These are phyloP conservation scores for Oryza officinalis DNA, from an alignment of 176 grass and related monocot genomes.

Conservation along the genomic window DNA sequence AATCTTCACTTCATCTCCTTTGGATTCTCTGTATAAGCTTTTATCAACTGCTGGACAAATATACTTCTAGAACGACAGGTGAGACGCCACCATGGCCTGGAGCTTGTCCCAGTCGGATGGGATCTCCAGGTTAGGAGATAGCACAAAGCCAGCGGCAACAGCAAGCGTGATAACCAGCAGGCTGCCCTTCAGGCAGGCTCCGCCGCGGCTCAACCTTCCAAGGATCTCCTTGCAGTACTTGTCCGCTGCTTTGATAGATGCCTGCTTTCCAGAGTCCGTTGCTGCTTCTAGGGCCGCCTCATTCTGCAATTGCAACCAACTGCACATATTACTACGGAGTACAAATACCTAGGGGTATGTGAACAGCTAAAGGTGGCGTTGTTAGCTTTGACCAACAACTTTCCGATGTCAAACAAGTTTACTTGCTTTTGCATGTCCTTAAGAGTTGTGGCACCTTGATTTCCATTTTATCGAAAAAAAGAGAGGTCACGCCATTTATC, in stretches of 20 bases:
- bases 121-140: conserved; percentile 55
- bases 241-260: conserved; percentile 74
- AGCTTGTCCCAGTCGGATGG: conserved; percentile 58
- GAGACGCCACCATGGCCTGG: conserved; percentile 41
- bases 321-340: background rate
- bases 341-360: background rate
- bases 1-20: conserved; percentile 28
- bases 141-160: conserved; percentile 37
- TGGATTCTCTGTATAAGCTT: conserved; percentile 38
- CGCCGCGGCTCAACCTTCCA: conserved; percentile 55
- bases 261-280: conserved; percentile 47
- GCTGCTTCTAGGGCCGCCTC: conserved; percentile 53
- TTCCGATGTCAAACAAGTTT: background rate
- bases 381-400: background rate
- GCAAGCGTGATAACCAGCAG: conserved; percentile 50
- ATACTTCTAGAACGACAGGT: conserved; percentile 60
- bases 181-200: conserved; percentile 66
- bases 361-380: background rate
- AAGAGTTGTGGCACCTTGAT: background rate
- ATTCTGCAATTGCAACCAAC: conserved; percentile 55
- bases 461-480: background rate
- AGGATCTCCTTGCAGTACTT: conserved; percentile 85
- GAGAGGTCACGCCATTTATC: background rate
- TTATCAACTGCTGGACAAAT: conserved; percentile 12
- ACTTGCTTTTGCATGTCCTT: background rate